Conservation (phyloP, 2,329 filamentous ascomycete species). For the Fusarium beomiforme region DNA sequence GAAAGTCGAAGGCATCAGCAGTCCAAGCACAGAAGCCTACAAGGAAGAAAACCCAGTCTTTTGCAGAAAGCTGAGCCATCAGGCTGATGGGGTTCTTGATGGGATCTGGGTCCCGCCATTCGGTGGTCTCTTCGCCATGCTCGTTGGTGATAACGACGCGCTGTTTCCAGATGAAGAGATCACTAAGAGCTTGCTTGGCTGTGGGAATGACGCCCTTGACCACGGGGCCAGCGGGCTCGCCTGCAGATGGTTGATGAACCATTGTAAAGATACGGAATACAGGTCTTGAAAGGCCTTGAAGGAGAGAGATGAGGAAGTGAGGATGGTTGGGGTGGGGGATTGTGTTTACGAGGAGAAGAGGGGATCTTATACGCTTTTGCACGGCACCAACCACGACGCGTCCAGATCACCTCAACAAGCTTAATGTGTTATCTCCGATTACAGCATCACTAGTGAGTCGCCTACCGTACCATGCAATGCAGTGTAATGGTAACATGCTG, state of each 20-base stretch:
- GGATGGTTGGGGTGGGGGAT: neutral
- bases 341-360: neutral
- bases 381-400: neutral
- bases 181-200: conserved; percentile 69
- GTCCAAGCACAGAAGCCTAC: conserved; percentile 82
- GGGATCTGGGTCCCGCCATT: conserved; percentile 74
- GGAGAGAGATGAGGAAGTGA: neutral
- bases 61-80: conserved; percentile 68
- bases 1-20: conserved; percentile 86
- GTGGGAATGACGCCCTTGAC: conserved; percentile 72
- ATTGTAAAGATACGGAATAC: neutral
- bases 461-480: neutral
- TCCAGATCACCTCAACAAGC: conserved; percentile 3
- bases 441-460: neutral
- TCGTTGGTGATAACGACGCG: conserved; percentile 73
- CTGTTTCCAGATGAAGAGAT: conserved; percentile 80
- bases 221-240: conserved; percentile 71
- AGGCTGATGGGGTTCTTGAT: conserved; percentile 77
- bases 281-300: neutral
- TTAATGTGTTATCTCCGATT: conserved; percentile 6
- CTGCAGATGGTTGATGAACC: conserved; percentile 24
- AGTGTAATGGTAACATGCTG: neutral
- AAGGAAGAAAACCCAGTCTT: conserved; percentile 79
- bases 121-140: conserved; percentile 70
- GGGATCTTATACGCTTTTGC: conserved; percentile 13